A percentile compares a stretch with the other conserved stretches of the same genome.
Conservation (phyloP, 2,329 filamentous ascomycete genomes). For the Pseudogymnoascus sp. region DNA sequence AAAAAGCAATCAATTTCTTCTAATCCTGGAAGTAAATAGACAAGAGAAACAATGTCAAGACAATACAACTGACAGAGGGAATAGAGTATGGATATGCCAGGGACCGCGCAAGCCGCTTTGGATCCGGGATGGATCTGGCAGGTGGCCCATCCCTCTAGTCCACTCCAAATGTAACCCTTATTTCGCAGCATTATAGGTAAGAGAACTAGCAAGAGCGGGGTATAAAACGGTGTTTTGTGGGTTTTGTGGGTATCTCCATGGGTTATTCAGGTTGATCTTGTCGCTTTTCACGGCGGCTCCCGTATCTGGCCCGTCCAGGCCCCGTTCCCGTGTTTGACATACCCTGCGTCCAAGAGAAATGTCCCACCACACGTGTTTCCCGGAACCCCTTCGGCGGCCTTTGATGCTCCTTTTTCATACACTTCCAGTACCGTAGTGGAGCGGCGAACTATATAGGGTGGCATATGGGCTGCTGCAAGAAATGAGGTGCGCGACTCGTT, state of each 20-base stretch:
- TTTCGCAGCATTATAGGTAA: neutral
- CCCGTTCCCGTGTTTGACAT: neutral
- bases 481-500: neutral
- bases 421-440: neutral
- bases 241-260: neutral
- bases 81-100: conserved; percentile 4
- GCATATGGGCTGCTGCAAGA: neutral
- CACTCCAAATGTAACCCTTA: neutral
- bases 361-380: neutral
- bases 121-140: conserved; percentile 16
- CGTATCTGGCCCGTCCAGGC: neutral
- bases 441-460: too few species aligned
- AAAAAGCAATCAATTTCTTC: conserved; percentile 9
- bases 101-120: neutral
- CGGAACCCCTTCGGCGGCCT: neutral
- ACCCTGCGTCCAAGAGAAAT: neutral
- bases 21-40: conserved; percentile 10
- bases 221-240: conserved; percentile 9
- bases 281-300: neutral
- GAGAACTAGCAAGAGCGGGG: neutral
- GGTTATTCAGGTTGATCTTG: neutral
- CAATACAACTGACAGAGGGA: neutral
- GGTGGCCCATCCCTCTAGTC: conserved; percentile 13
- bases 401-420: neutral
- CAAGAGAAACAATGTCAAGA: conserved; percentile 3